A percentile compares a stretch with the other conserved stretches of the same genome.
Conservation (phyloP, 108 stramenopile species). For the Fragilaria crotonensis region DNA sequence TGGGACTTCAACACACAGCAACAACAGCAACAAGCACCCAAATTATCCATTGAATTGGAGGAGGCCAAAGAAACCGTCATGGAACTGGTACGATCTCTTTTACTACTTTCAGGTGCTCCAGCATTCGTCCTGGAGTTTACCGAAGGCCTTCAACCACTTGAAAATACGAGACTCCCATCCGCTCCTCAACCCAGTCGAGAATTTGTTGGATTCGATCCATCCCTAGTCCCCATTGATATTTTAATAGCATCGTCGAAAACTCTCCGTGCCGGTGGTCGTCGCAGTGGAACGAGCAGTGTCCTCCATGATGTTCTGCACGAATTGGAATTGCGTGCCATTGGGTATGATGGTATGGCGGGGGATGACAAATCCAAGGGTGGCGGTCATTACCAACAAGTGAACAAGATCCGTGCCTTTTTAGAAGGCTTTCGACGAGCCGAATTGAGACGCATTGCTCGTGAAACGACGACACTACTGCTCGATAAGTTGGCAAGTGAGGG, state of each 20-base stretch:
- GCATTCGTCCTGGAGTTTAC: conserved; percentile 56
- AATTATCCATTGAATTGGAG: conserved; percentile 44
- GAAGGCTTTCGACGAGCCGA: conserved; percentile 78
- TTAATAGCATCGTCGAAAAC: conserved; percentile 45
- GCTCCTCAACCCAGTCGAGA: too few species aligned
- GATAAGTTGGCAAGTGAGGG: conserved; percentile 71
- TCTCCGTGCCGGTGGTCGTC: conserved; percentile 47
- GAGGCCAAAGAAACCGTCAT: conserved; percentile 51
- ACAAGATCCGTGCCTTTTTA: conserved; percentile 71
- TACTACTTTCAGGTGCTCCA: conserved; percentile 75
- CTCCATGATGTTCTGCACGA: conserved; percentile 65
- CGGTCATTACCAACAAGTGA: conserved; percentile 74
- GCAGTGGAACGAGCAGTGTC: conserved; percentile 54
- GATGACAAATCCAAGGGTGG: conserved; percentile 69
- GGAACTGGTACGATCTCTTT: conserved; percentile 50
- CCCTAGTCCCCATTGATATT: conserved; percentile 47
- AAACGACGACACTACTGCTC: conserved; percentile 68
- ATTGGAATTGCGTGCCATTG: conserved; percentile 73
- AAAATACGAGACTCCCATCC: too few species aligned
- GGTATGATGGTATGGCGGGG: conserved; percentile 74
- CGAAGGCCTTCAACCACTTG: conserved; percentile 12
- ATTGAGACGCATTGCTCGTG: conserved; percentile 62
- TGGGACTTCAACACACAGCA: conserved; percentile 26
- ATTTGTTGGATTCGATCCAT: conserved; percentile 75
- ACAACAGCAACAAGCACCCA: conserved; percentile 23